Evolutionary conservation across 768 basidiomycete species (phyloP).

Genomic region (Cubamyces sp.): DNA sequence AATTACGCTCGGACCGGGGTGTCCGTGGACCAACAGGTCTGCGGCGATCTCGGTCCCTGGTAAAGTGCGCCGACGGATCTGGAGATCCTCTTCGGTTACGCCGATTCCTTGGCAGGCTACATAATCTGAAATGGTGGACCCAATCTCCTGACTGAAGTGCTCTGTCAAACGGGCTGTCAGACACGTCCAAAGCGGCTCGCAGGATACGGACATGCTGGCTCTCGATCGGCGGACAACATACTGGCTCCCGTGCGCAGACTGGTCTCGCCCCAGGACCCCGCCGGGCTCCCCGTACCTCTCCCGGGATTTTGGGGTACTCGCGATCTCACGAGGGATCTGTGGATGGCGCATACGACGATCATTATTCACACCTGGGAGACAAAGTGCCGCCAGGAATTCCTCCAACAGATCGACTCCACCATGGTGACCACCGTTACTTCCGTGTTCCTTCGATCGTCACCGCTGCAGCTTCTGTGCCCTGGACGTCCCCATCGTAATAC

Average conservation of each 20-base stretch:
- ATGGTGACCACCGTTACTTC: background rate
- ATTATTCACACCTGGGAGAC: background rate
- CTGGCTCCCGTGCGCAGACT: background rate
- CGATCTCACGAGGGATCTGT: constrained; percentile 16
- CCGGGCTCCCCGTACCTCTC: constrained; percentile 1
- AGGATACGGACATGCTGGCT: background rate
- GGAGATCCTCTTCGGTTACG: constrained; percentile 20
- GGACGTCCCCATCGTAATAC: too few relatives aligned
- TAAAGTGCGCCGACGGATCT: constrained; percentile 6
- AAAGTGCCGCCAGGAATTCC: background rate
- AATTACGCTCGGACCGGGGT: constrained; percentile 6
- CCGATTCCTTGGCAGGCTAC: constrained; percentile 3
- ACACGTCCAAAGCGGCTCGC: background rate
- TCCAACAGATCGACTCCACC: background rate
- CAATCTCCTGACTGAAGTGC: constrained; percentile 2
- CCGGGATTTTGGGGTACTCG: constrained; percentile 12
- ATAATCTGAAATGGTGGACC: constrained; percentile 2
- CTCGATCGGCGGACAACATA: constrained; percentile 11
- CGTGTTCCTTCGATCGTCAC: background rate
- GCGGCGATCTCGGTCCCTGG: constrained; percentile 21
- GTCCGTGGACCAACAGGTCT: constrained; percentile 22
- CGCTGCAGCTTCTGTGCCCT: background rate
- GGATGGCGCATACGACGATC: constrained; percentile 4
- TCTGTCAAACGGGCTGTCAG: background rate
- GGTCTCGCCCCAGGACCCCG: background rate